phyloP scores from a whole-genome alignment of 768 basidiomycete genomes.

The Xanthoconium purpureum region DNA sequence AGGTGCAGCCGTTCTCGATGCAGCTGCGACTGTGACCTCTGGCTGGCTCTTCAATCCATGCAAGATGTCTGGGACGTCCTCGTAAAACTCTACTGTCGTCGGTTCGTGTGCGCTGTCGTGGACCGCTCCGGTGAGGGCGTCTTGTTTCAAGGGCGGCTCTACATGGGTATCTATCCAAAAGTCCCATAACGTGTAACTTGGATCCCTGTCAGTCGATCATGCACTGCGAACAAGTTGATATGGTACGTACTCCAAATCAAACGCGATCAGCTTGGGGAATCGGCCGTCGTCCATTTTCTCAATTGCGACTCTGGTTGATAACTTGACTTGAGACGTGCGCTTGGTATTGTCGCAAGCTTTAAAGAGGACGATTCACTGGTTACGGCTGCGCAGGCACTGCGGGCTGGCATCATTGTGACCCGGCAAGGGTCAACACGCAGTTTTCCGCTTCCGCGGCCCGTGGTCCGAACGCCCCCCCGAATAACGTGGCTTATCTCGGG shows the following conservation, averaged over 20 bases:
- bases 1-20: conserved; percentile 69
- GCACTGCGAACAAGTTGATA: background rate
- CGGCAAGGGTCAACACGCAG: too few relatives aligned
- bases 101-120: conserved; percentile 23
- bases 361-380: background rate
- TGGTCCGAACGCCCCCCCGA: background rate
- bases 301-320: background rate
- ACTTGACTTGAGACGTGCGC: background rate
- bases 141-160: conserved; percentile 51
- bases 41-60: conserved; percentile 46
- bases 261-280: conserved; percentile 67
- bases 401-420: background rate
- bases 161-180: conserved; percentile 86
- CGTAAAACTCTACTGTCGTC: conserved; percentile 61
- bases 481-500: too few relatives aligned
- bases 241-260: conserved; percentile 71
- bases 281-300: conserved; percentile 20
- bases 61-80: conserved; percentile 72
- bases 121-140: conserved; percentile 28
- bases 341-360: background rate
- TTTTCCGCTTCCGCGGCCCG: too few relatives aligned
- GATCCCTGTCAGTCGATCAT: background rate
- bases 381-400: background rate
- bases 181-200: conserved; percentile 82
- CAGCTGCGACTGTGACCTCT: conserved; percentile 60